Conservation (phyloP, 2,329 filamentous ascomycete genomes). For the Diplodia intermedia region DNA sequence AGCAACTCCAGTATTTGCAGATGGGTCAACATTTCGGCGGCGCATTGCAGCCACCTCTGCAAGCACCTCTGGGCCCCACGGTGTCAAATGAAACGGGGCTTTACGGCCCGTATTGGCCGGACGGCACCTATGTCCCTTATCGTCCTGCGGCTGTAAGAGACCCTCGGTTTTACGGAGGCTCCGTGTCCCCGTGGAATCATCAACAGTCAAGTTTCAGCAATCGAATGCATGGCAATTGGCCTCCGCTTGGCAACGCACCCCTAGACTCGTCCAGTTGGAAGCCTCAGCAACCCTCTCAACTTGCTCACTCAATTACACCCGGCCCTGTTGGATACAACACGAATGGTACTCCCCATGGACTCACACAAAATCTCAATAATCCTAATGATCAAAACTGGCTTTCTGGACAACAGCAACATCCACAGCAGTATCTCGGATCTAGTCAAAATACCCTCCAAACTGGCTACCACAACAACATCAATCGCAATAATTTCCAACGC, state of each 20-base stretch:
- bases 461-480: slow-evolving; percentile 6
- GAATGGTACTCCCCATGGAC: slow-evolving; percentile 2
- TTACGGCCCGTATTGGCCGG: slow-evolving; percentile 52
- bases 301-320: slow-evolving; percentile 4
- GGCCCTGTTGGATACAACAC: slow-evolving; percentile 27
- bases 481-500: slow-evolving; percentile 27
- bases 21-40: slow-evolving; percentile 45
- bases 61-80: slow-evolving; percentile 48
- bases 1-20: slow-evolving; percentile 59
- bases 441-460: slow-evolving; percentile 13
- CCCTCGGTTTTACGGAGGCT: slow-evolving; percentile 46
- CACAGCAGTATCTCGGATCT: slow-evolving; percentile 16
- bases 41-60: slow-evolving; percentile 44
- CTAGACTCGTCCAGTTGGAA: slow-evolving; percentile 22
- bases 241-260: slow-evolving; percentile 39
- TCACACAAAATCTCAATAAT: slow-evolving; percentile 9
- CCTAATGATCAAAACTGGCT: slow-evolving; percentile 24
- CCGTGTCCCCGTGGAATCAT: slow-evolving; percentile 42
- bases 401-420: slow-evolving; percentile 26
- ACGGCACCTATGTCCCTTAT: slow-evolving; percentile 51
- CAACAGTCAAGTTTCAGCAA: slow-evolving; percentile 41
- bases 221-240: slow-evolving; percentile 34
- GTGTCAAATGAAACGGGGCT: slow-evolving; percentile 51
- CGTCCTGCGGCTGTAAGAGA: slow-evolving; percentile 50
- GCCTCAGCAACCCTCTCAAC: slow-evolving; percentile 12